Conservation (phyloP, 305 asterid genomes). For the Plantago coronopus region DNA sequence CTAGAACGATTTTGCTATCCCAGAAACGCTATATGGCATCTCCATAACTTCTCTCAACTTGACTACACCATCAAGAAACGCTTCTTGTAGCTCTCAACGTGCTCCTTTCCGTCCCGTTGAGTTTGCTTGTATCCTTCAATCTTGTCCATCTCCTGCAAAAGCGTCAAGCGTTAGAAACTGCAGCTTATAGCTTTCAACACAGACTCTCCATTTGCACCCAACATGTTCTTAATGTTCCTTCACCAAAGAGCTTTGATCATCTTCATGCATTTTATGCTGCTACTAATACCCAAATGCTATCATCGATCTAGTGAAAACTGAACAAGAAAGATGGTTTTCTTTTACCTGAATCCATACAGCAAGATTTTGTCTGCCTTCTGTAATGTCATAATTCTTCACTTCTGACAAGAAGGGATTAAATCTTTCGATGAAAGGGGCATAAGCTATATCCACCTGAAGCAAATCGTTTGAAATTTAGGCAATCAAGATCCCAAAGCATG, state of each 20-base stretch:
- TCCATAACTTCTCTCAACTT: no score
- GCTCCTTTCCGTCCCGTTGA: slow-evolving; percentile 52
- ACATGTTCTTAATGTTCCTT: no score
- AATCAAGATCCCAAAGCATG: background rate
- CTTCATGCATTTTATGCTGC: no score
- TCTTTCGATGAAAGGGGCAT: slow-evolving; percentile 70
- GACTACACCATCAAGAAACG: slow-evolving; percentile 45
- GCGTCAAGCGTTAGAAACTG: background rate
- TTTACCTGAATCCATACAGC: slow-evolving; percentile 72
- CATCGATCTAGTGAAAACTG: no score
- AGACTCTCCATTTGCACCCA: no score
- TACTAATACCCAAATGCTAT: no score
- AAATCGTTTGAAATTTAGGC: background rate
- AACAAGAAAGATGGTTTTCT: background rate
- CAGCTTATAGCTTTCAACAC: background rate
- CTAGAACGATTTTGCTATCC: no score
- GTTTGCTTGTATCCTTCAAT: slow-evolving; percentile 70
- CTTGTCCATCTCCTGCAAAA: slow-evolving; percentile 71
- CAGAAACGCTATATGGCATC: no score
- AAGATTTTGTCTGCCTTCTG: slow-evolving; percentile 57
- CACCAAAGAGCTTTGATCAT: no score
- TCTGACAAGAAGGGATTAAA: slow-evolving; percentile 47
- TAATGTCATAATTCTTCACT: slow-evolving; percentile 56
- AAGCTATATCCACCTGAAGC: slow-evolving; percentile 79
- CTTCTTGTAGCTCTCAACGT: slow-evolving; percentile 52